phyloP scores from a whole-genome alignment of 2,329 filamentous ascomycete species.

The Akanthomyces dipterigenus region DNA sequence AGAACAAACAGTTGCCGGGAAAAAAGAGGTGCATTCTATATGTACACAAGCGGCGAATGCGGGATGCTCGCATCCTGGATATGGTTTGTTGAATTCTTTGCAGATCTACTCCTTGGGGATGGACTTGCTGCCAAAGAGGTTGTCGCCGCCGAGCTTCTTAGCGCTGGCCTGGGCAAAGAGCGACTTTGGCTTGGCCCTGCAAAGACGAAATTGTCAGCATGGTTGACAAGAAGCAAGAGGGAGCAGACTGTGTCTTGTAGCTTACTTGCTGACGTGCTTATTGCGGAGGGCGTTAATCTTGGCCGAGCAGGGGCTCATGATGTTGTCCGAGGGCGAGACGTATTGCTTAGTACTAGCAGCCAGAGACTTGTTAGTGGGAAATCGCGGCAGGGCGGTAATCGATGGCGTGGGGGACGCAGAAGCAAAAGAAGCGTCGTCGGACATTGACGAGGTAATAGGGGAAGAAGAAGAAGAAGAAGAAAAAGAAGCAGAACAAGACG shows the following conservation, averaged over 20 bases:
- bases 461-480: neutral
- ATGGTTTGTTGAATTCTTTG: neutral
- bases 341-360: constrained; percentile 46
- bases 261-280: constrained; percentile 73
- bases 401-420: constrained; percentile 13
- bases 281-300: constrained; percentile 76
- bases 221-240: neutral
- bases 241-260: constrained; percentile 15
- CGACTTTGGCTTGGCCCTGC: constrained; percentile 59
- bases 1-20: neutral
- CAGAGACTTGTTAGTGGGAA: constrained; percentile 12
- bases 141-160: constrained; percentile 52
- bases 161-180: constrained; percentile 59
- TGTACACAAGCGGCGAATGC: constrained; percentile 1
- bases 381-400: constrained; percentile 1
- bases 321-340: constrained; percentile 78
- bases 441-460: neutral
- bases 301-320: constrained; percentile 79
- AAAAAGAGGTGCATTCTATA: constrained; percentile 1
- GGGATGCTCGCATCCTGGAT: neutral
- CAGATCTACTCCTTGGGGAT: constrained; percentile 24
- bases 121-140: constrained; percentile 31
- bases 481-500: neutral
- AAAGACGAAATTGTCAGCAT: neutral
- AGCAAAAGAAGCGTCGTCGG: neutral